These are phyloP conservation scores for Aspergillus hiratsukae DNA, from an alignment of 2,329 filamentous ascomycete genomes.

Conservation along the genomic window DNA sequence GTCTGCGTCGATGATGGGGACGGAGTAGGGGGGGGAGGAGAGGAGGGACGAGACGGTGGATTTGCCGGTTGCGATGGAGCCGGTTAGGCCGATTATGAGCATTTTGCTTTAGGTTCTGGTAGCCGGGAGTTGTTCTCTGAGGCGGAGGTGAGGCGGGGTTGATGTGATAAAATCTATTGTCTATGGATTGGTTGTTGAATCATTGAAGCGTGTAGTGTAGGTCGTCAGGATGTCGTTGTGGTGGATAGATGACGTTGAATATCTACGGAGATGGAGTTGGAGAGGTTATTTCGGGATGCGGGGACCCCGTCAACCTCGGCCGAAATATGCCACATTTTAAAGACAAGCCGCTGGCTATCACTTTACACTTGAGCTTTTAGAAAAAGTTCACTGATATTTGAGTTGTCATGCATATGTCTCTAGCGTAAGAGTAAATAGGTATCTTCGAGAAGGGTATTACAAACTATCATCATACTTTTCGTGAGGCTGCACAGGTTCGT, in stretches of 20 bases:
- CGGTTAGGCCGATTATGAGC: conserved; percentile 93
- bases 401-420: background rate
- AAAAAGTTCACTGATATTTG: background rate
- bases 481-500: background rate
- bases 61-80: conserved; percentile 97
- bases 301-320: conserved; percentile 22
- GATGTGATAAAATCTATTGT: background rate
- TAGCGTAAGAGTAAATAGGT: background rate
- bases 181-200: background rate
- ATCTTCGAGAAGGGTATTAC: background rate
- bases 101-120: no score
- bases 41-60: conserved; percentile 88
- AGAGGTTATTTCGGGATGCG: conserved; percentile 13
- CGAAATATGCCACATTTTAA: background rate
- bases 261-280: background rate
- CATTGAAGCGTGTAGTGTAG: background rate
- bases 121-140: background rate
- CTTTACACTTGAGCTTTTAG: background rate
- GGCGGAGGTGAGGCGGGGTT: no score
- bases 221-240: background rate
- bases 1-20: conserved; percentile 93
- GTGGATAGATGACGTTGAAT: background rate
- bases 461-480: background rate
- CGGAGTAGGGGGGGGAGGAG: conserved; percentile 70
- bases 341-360: background rate